Evolutionary conservation across 2,329 filamentous ascomycete genomes (phyloP), one percentile per base, ranked within the genome.

Genomic region (Colletotrichum musae): DNA sequence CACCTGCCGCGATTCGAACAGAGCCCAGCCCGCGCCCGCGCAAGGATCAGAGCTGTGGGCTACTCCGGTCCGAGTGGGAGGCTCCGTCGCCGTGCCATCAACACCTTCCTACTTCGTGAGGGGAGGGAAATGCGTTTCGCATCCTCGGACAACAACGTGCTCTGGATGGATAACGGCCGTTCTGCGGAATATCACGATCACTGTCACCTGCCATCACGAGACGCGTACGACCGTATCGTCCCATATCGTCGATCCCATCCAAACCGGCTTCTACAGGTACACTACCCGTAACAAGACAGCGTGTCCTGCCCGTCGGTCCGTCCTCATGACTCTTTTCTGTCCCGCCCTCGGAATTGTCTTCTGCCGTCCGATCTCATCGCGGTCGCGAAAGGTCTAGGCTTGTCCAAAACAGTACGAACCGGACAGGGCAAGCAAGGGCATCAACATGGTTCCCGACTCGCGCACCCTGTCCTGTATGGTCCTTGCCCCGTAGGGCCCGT

Each of bases 1-100:
- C 57, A 36, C 43, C 21, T 58, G 43, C 57, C 41, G 18, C 41
- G 28, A 28, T 48, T 59, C 43, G 57, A 50, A 26, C 18, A 45
- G 13, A 24, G 45, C 6, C 24, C 50, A 36, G 6, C 18, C 18
- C 10, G 43, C 28, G 45, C 39, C 24, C 21, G 15, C 45, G 41
- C 43, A 21, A 26, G 58, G 57, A 52, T 41, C 51, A 57, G 9
- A 63, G 12, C 28, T 64, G 36, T 58, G 58, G 64, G 39, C 45
- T 50, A 9, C 64, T 15, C 60, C 45, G 43, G 64, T 45, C 58
- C 51, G 24, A 51, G 36, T 58, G 64, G 64, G 58, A 63, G 51
- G 7, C 57, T 64, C 58, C 13, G 41, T 43, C 41, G 41, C 28
- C 5, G 21, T 57, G 51, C 64, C 52, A 32, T 32, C 28, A 32